These are phyloP conservation scores for Metschnikowia picachoensis DNA, from an alignment of 805 yeast genomes.

Conservation along the genomic window DNA sequence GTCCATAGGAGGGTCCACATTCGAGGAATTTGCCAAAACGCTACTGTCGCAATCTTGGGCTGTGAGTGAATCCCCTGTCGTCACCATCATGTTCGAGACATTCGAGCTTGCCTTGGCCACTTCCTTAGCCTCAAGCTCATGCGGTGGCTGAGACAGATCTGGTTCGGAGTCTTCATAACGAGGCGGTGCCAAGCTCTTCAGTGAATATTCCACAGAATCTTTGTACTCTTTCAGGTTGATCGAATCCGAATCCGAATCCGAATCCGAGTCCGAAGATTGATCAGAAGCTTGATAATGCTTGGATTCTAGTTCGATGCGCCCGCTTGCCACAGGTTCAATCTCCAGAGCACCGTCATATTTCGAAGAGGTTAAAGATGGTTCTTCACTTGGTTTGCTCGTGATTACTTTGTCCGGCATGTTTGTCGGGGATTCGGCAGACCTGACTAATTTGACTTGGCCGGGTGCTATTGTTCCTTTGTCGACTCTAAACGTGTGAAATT, in stretches of 20 bases:
- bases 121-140: background rate
- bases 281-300: conserved; percentile 3
- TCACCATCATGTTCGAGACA: background rate
- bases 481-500: conserved; percentile 6
- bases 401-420: background rate
- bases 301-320: background rate
- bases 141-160: background rate
- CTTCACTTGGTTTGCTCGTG: background rate
- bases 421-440: conserved; percentile 1
- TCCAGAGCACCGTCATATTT: background rate
- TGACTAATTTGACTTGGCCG: conserved; percentile 12
- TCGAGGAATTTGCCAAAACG: conserved; percentile 43
- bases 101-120: background rate
- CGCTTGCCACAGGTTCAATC: background rate
- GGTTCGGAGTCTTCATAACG: background rate
- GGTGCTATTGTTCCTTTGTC: conserved; percentile 9
- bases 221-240: conserved; percentile 4
- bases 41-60: conserved; percentile 18
- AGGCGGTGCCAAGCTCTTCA: conserved; percentile 21
- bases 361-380: background rate
- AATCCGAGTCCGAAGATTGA: background rate
- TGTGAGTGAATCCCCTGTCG: background rate
- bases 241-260: conserved; percentile 2
- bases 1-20: conserved; percentile 29
- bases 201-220: conserved; percentile 18